Percentiles rank a stretch among this genome's conserved stretches.
These are phyloP conservation scores for Chrysoporthe deuterocubensis DNA, from an alignment of 2,329 filamentous ascomycete species.

Conservation along the genomic window DNA sequence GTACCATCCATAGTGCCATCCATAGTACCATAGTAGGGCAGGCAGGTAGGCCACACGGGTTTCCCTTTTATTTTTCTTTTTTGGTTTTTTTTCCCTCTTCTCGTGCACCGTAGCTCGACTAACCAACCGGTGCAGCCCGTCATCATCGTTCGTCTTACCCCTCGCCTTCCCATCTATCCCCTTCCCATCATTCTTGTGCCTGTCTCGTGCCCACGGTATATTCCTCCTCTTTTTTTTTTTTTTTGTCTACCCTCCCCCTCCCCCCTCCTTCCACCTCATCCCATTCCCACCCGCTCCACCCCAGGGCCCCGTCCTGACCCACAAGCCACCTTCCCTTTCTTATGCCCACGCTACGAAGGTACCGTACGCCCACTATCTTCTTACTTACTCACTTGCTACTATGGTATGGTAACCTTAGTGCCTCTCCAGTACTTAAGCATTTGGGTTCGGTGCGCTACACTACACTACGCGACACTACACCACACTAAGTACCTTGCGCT, in stretches of 20 bases:
- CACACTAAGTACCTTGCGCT: background rate
- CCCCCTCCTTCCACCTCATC: background rate
- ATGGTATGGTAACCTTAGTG: background rate
- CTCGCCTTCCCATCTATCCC: too few relatives aligned
- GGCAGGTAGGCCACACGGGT: background rate
- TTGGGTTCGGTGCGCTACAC: background rate
- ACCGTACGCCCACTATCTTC: background rate
- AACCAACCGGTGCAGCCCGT: too few relatives aligned
- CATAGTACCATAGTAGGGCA: background rate
- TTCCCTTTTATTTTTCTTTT: background rate
- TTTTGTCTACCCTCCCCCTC: background rate
- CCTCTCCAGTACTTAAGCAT: background rate
- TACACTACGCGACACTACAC: background rate
- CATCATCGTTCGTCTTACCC: too few relatives aligned
- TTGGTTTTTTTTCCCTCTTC: background rate
- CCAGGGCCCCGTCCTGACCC: slow-evolving; percentile 1
- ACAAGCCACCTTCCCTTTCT: slow-evolving; percentile 7
- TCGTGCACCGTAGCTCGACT: too few relatives aligned
- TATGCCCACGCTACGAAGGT: slow-evolving; percentile 4
- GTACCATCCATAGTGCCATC: background rate
- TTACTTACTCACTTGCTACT: too few relatives aligned
- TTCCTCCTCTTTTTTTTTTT: too few relatives aligned
- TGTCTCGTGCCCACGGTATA: too few relatives aligned
- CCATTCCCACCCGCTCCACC: background rate
- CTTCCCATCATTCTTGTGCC: too few relatives aligned